phyloP scores from a whole-genome alignment of 495 filamentous ascomycete species.

The Neurospora sp. region DNA sequence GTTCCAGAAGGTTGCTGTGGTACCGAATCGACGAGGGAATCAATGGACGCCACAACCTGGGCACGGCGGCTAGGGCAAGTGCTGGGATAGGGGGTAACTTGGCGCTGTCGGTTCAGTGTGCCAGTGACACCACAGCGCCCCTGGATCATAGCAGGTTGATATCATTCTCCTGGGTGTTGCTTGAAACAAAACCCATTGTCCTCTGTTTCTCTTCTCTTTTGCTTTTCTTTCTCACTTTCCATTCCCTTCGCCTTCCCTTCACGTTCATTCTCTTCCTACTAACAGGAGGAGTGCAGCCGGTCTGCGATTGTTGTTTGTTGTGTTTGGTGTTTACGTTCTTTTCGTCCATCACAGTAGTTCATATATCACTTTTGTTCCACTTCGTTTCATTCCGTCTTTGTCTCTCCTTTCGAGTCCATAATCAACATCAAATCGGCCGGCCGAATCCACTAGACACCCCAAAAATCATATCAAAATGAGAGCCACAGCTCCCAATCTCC shows the following conservation, averaged over 20 bases:
- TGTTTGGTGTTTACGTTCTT: not conserved
- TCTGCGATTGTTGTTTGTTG: slow-evolving; percentile 6
- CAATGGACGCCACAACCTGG: not conserved
- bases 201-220: not conserved
- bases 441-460: not conserved
- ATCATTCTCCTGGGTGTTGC: not conserved
- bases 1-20: not conserved
- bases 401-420: not conserved
- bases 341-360: not conserved
- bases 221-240: not conserved
- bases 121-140: not conserved
- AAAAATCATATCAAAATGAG: slow-evolving; percentile 2
- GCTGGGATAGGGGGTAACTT: not conserved
- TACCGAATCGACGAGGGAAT: not conserved
- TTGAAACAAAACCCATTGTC: not conserved
- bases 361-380: not conserved
- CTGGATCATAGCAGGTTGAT: not conserved
- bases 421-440: slow-evolving; percentile 4
- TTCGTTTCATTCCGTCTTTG: not conserved
- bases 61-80: not conserved
- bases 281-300: slow-evolving; percentile 8
- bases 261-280: not conserved
- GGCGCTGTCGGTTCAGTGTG: not conserved
- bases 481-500: slow-evolving; percentile 6
- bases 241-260: not conserved